These are phyloP conservation scores for Nasturtium officinale DNA, from an alignment of 345 rosid genomes.

Conservation along the genomic window DNA sequence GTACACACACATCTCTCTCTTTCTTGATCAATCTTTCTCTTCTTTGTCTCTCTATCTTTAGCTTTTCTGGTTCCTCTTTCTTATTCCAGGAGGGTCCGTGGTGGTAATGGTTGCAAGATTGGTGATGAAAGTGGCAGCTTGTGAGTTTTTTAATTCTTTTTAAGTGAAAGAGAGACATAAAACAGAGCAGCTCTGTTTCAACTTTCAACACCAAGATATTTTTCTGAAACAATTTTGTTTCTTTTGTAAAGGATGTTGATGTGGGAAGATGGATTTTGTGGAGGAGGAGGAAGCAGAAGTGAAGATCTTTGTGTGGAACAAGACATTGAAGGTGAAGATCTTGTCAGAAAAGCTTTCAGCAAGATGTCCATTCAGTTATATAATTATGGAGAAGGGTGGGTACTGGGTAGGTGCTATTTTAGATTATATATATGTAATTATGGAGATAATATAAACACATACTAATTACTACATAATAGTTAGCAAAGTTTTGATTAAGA, in stretches of 20 bases:
- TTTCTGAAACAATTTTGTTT: constrained; percentile 9
- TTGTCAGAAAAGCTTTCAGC: constrained; percentile 98
- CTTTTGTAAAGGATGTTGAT: constrained; percentile 76
- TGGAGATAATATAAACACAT: constrained; percentile 30
- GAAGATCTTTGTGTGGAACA: constrained; percentile 63
- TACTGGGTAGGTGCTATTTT: constrained; percentile 79
- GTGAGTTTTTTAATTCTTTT: constrained; percentile 59
- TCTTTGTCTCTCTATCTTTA: constrained; percentile 35
- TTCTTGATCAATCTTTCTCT: constrained; percentile 23
- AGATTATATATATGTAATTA: constrained; percentile 16
- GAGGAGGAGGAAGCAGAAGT: constrained; percentile 55
- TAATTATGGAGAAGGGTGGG: constrained; percentile 99
- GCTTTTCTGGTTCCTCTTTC: constrained; percentile 32
- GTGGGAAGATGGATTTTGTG: constrained; percentile 99
- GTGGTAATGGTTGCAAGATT: constrained; percentile 97
- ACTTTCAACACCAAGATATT: constrained; percentile 10
- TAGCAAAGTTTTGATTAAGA: constrained; percentile 5
- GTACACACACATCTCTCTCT: constrained; percentile 47
- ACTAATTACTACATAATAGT: constrained; percentile 30
- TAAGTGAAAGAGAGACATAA: neutral
- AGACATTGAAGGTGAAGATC: constrained; percentile 89
- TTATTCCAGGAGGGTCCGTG: constrained; percentile 84
- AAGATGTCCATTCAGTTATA: constrained; percentile 99
- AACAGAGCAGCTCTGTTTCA: constrained; percentile 22
- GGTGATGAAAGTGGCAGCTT: constrained; percentile 98